phyloP scores from a whole-genome alignment of 1,284 basidiomycete species.

The Cryptococcus maquisensis region DNA sequence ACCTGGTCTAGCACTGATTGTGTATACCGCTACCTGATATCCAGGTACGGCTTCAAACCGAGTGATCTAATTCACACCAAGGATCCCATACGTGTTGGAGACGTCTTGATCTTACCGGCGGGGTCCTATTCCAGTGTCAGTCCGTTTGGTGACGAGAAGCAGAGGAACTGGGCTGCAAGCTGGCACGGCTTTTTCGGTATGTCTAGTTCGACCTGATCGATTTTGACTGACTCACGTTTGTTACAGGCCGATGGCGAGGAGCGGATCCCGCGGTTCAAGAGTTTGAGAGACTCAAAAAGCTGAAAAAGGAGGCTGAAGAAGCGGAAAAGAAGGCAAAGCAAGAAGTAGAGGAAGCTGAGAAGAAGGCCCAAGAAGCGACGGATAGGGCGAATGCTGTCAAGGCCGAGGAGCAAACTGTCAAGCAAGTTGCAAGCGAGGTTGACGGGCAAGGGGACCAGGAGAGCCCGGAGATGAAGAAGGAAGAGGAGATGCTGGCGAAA shows the following conservation, averaged over 20 bases:
- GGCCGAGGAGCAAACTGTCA: not conserved
- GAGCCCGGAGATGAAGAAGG: not conserved
- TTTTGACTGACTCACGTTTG: not conserved
- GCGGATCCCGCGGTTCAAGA: constrained; percentile 30
- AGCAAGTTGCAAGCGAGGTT: not conserved
- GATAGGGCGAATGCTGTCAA: constrained; percentile 4
- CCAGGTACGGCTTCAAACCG: constrained; percentile 35
- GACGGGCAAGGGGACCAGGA: not conserved
- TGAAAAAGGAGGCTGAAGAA: constrained; percentile 26
- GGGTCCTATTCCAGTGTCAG: constrained; percentile 33
- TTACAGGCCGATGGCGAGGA: constrained; percentile 28
- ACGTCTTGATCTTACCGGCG: constrained; percentile 34
- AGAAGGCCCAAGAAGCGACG: constrained; percentile 1
- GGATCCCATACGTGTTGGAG: constrained; percentile 29
- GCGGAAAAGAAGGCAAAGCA: constrained; percentile 12
- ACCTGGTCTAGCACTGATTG: constrained; percentile 26
- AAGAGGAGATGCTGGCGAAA: not conserved
- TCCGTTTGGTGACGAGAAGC: constrained; percentile 23
- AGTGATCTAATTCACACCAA: constrained; percentile 26
- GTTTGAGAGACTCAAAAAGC: constrained; percentile 27
- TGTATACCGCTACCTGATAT: constrained; percentile 36
- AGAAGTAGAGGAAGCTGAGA: constrained; percentile 6
- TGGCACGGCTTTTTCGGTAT: constrained; percentile 36
- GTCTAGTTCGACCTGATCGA: not conserved
- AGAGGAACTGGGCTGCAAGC: constrained; percentile 32